These are phyloP conservation scores for Sophora flavescens DNA, from an alignment of 306 rosid genomes.

Conservation along the genomic window DNA sequence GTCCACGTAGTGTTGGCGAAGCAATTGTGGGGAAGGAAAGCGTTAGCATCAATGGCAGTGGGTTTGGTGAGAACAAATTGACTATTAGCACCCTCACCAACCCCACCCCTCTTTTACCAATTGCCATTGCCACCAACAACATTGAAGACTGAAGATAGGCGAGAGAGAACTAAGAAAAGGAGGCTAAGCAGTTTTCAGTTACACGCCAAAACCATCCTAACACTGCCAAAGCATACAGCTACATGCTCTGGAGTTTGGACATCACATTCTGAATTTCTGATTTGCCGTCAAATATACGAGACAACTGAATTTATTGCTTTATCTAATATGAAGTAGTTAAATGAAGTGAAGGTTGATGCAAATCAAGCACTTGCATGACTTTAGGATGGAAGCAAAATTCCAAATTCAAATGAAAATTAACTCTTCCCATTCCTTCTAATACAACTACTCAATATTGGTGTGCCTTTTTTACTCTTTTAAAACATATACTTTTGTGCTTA, in stretches of 20 bases:
- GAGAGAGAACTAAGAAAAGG: not conserved
- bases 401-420: not conserved
- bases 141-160: no score
- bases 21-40: not conserved
- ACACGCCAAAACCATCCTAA: not conserved
- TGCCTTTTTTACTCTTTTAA: no score
- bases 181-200: not conserved
- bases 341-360: not conserved
- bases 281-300: not conserved
- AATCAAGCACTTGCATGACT: not conserved
- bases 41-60: constrained; percentile 41
- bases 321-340: not conserved
- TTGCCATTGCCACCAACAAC: not conserved
- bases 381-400: not conserved
- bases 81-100: constrained; percentile 39
- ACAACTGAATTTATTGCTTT: not conserved
- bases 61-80: constrained; percentile 42
- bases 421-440: not conserved
- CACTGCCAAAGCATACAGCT: no score
- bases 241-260: no score
- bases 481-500: no score
- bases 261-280: not conserved
- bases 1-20: not conserved
- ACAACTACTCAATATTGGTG: no score
- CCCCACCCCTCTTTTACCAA: not conserved